Percentiles rank a stretch among this genome's conserved stretches.
Conservation (phyloP, 2,329 filamentous ascomycete species). For the Geosmithia flava region DNA sequence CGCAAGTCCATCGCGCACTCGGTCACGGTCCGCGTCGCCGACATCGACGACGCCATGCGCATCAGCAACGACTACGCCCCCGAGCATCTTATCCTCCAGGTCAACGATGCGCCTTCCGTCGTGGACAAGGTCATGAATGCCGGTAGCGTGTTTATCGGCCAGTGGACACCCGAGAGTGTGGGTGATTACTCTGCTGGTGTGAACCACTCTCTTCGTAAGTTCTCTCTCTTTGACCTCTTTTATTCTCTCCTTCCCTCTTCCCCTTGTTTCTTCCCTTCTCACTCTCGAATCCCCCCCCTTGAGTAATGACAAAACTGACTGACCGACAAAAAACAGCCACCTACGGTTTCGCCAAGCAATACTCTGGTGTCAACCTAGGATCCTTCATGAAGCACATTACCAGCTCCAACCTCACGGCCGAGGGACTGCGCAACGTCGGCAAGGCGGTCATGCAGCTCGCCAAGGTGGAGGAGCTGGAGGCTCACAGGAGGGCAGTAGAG, state of each 20-base stretch:
- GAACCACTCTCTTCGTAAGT: conserved; percentile 92
- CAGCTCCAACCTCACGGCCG: conserved; percentile 74
- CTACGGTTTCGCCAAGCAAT: conserved; percentile 96
- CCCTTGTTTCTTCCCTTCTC: background rate
- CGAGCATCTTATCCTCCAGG: conserved; percentile 88
- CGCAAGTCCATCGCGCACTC: conserved; percentile 84
- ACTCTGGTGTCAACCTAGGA: conserved; percentile 90
- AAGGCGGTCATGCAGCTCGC: conserved; percentile 89
- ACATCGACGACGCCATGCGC: conserved; percentile 60
- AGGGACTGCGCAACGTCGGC: conserved; percentile 78
- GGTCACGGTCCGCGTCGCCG: conserved; percentile 66
- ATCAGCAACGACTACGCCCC: conserved; percentile 92
- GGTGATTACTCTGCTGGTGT: conserved; percentile 97
- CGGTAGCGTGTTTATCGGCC: conserved; percentile 88
- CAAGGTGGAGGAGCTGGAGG: conserved; percentile 87
- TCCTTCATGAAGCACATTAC: conserved; percentile 99
- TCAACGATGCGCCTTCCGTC: conserved; percentile 61
- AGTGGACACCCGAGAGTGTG: conserved; percentile 96
- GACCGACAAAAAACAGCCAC: conserved; percentile 48
- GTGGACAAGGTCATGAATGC: conserved; percentile 82
- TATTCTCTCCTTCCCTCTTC: background rate
- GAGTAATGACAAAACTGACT: conserved; percentile 6
- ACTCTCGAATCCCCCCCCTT: background rate
- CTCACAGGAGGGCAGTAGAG: conserved; percentile 79
- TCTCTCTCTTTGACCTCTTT: background rate